Base-by-base conservation (phyloP, 2,329 filamentous ascomycete species). In the Claviceps sp. region DNA sequence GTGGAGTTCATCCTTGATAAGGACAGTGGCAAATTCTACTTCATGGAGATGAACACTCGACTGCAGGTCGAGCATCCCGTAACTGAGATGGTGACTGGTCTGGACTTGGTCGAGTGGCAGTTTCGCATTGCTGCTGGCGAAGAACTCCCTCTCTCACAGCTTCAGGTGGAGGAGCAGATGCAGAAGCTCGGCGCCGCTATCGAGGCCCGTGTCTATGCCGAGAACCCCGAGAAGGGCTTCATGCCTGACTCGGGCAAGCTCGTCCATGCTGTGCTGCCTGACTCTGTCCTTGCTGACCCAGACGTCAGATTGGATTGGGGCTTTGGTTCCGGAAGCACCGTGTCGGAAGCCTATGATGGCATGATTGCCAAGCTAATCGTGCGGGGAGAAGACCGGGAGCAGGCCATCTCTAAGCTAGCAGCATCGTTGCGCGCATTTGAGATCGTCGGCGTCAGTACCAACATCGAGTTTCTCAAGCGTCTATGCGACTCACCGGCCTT, bases 341-440 rank as follows among this genome's bases (percentile, higher is more conserved):
- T 98, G 2, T 94, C 90, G 0, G 88, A 91, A 53, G 87, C 93
- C 51, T 98, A 98, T 67, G 93, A 98, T 60, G 93, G 93, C 29
- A 98, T 98, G 93, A 95, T 98, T 58, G 88, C 93, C 45, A 98
- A 98, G 70, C 78, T 98, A 50, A 98, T 98, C 59, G 88, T 97
- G 5, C 80, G 87, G 53, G 93, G 87, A 0, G 78, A 80, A 16
- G 85, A 85, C 52, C 79, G 93, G 54, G 79, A 85, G 63, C 84
- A 86, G 26, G 88, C 90, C 3, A 84, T 98, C 48, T 82, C 86
- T 53, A 94, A 88, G 66, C 75, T 98, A 53, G 80, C 82, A 39
- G 74, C 83, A 4, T 90, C 93, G 0, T 72, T 98, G 11, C 84
- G 88, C 57, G 78, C 88, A 47, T 98, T 97, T 63, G 88, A 98